phyloP scores from a whole-genome alignment of 257 asterid species.

The Solanum chiquidenum region DNA sequence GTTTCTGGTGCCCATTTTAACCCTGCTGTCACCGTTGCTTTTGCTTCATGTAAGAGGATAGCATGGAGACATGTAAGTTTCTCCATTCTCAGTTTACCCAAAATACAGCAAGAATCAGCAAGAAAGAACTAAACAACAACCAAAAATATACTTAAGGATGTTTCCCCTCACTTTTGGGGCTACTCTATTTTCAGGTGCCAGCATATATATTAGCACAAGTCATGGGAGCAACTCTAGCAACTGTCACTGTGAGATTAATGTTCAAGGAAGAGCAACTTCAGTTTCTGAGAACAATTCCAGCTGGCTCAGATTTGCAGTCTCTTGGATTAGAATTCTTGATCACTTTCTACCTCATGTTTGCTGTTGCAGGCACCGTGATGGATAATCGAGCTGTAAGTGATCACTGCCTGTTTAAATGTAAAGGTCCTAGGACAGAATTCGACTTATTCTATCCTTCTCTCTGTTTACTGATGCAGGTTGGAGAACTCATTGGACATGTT shows the following conservation, averaged over 20 bases:
- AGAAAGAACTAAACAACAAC: not conserved
- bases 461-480: not conserved
- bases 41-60: not conserved
- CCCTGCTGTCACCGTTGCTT: conserved; percentile 4
- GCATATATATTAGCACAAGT: not conserved
- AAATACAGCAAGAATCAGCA: not conserved
- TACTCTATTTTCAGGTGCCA: not conserved
- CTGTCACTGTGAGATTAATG: not conserved
- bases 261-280: not conserved
- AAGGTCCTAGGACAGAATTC: not conserved
- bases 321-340: not conserved
- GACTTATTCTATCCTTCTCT: not conserved
- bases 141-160: not conserved
- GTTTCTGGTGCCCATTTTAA: conserved; percentile 5
- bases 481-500: conserved; percentile 3
- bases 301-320: conserved; percentile 1
- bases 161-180: not conserved
- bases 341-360: not conserved
- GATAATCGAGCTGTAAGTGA: not conserved
- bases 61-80: not conserved
- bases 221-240: not conserved
- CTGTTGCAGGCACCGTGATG: not conserved
- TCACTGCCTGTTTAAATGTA: not conserved
- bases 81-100: not conserved
- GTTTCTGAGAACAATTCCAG: not conserved